Base-by-base conservation (phyloP, 805 yeast species). In the Candida maltosa region DNA sequence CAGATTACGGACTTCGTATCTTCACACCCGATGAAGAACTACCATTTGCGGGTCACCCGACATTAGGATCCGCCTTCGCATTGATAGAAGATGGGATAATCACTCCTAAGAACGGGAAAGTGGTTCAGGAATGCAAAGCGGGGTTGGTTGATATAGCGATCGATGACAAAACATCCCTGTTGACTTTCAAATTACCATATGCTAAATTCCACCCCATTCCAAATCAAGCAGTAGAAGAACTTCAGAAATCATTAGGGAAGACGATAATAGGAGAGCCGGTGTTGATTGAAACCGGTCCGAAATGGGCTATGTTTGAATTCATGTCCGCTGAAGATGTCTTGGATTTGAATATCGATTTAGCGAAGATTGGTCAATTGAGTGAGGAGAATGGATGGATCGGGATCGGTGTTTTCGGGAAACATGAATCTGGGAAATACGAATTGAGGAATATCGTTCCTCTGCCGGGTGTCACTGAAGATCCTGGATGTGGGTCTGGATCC, bases 21-120 rank as follows among this genome's bases (percentile, higher is more conserved):
- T 77, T 75, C 47, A 60, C 73, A 0, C 73, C 78, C 2, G 41
- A 26, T 2, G 26, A 29, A 3, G 83, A 78, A 44, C 47, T 78
- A 16, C 79, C 80, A 6, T 78, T 77, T 58, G 83, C 84, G 1
- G 83, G 84, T 5, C 83, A 78, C 44, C 84, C 83, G 3, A 77
- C 80, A 0, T 44, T 77, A 21, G 83, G 83, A 6, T 56, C 77
- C 1, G 65, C 71, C 30, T 58, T 52, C 45, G 77, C 78, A 1
- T 56, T 60, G n/a, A 34, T 70, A 15, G 72, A 73, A 40, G 55
- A 58, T 2, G 60, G 61, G 1, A 16, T 56, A 12, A 54, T 63
- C 4, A 51, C 45, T 2, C 53, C 56, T 5, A 44, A 48, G 8
- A 38, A 45, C 29, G 57, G 59, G 2, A 49, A 39, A 21, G 27